Percentiles rank a stretch among this genome's conserved stretches.
Evolutionary conservation across 2,329 filamentous ascomycete genomes (phyloP).

Genomic region (Aspergillus felis): DNA sequence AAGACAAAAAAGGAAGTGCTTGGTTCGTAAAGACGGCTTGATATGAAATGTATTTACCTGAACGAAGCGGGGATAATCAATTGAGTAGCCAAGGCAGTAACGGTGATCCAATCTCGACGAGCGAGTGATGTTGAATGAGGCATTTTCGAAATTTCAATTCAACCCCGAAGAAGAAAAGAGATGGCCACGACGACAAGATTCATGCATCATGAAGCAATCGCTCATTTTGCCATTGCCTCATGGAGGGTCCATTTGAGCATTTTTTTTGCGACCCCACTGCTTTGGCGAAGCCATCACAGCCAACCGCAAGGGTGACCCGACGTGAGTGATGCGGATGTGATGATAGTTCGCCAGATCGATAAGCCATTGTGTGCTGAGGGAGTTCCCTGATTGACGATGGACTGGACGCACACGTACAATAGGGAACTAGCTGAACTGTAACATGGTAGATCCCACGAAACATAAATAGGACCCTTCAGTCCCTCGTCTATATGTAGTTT

Average conservation of each 20-base stretch:
- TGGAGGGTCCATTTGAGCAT: constrained; percentile 29
- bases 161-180: constrained; percentile 23
- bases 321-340: constrained; percentile 25
- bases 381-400: constrained; percentile 25
- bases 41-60: constrained; percentile 28
- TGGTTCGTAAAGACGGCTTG: constrained; percentile 18
- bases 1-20: constrained; percentile 20
- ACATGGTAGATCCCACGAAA: constrained; percentile 28
- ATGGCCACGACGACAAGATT: constrained; percentile 36
- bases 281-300: constrained; percentile 26
- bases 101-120: constrained; percentile 23
- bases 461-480: constrained; percentile 38
- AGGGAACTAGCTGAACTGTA: constrained; percentile 16
- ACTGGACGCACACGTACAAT: constrained; percentile 18
- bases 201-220: constrained; percentile 37
- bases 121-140: constrained; percentile 28
- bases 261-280: constrained; percentile 34
- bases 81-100: constrained; percentile 26
- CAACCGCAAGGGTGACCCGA: constrained; percentile 29
- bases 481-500: constrained; percentile 25
- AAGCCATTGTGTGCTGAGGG: constrained; percentile 29
- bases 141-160: constrained; percentile 32
- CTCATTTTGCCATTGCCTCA: constrained; percentile 30
- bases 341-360: constrained; percentile 29
- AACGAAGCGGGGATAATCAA: constrained; percentile 28